Percentiles rank a stretch among this genome's conserved stretches.
These are phyloP conservation scores for Grigorovia jiainica DNA, from an alignment of 805 yeast species.

Conservation along the genomic window DNA sequence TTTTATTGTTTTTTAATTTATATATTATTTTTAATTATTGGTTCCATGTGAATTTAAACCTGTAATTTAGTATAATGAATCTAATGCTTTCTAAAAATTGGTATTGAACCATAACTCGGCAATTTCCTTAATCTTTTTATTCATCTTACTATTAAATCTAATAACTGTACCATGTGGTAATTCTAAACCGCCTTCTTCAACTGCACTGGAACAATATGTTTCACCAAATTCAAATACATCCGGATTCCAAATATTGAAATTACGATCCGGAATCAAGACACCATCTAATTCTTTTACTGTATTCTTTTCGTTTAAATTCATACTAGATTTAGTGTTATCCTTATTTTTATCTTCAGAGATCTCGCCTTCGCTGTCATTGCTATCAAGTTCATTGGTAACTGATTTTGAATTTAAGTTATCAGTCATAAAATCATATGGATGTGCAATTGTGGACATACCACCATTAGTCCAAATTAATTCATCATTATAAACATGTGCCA, in stretches of 20 bases:
- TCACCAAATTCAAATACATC: neutral
- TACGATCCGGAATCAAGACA: neutral
- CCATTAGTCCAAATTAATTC: slow-evolving; percentile 56
- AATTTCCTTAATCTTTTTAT: neutral
- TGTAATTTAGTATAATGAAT: too few species aligned
- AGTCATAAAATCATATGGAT: neutral
- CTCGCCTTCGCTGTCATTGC: neutral
- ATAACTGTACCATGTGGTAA: neutral
- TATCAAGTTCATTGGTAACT: neutral
- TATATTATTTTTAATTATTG: too few species aligned
- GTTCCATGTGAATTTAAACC: too few species aligned
- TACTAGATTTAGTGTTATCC: too few species aligned
- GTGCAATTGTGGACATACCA: slow-evolving; percentile 34
- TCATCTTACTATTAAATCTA: neutral
- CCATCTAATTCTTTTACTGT: neutral
- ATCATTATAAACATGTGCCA: slow-evolving; percentile 19
- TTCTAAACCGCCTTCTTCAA: neutral
- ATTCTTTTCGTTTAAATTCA: neutral
- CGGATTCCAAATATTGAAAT: neutral
- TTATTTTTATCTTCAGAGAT: neutral
- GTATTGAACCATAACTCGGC: neutral
- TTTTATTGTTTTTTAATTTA: too few species aligned
- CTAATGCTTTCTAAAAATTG: too few species aligned
- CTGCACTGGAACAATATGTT: neutral
- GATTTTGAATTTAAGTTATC: neutral